Base-by-base conservation (phyloP, 306 rosid genomes). In the Senna siamea region DNA sequence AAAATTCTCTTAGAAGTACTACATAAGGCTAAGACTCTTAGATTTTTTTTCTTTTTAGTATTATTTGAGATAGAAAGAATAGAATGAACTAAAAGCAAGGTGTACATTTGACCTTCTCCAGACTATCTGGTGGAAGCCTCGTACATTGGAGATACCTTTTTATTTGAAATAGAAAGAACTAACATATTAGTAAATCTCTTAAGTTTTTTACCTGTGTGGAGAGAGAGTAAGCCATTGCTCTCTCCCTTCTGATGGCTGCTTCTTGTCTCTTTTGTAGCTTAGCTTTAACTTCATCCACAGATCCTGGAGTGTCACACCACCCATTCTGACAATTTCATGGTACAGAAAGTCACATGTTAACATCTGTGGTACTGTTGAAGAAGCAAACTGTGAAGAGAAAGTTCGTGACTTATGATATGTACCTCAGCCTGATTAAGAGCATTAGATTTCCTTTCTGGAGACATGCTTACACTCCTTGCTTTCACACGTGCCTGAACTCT, bases 301-400 rank as follows among this genome's bases (percentile, higher is more conserved):
- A 85, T 80, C 97, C 94, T 20, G 85, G 96, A 64, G 82, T 82
- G 37, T 85, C 89, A 76, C 96, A 89, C 97, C 98, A 93, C 65
- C 96, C 89, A 56, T 73, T 80, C 98, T 93, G 87, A 72, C 65
- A 76, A 68, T 32, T 67, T 34, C 37, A 41, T 15, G 14, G 62
- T n/a, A 51, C 53, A 40, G 22, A 47, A 60, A 14, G 28, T n/a
- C 1, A 18, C 6, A 30, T 19, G 57, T 79, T 73, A 85, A 68
- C 52, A 26, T 26, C 1, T 26, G 30, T 26, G 30, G 3, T 26
- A 26, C 30, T 26, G 30, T 26, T 26, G 30, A 26, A 26, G 30
- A 26, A 26, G 30, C 30, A 26, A n/a, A n/a, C n/a, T n/a, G n/a
- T n/a, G n/a, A n/a, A n/a, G n/a, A n/a, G n/a, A n/a, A n/a, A n/a